phyloP scores from a whole-genome alignment of 768 basidiomycete species.

The Agrocybe chaxingu region DNA sequence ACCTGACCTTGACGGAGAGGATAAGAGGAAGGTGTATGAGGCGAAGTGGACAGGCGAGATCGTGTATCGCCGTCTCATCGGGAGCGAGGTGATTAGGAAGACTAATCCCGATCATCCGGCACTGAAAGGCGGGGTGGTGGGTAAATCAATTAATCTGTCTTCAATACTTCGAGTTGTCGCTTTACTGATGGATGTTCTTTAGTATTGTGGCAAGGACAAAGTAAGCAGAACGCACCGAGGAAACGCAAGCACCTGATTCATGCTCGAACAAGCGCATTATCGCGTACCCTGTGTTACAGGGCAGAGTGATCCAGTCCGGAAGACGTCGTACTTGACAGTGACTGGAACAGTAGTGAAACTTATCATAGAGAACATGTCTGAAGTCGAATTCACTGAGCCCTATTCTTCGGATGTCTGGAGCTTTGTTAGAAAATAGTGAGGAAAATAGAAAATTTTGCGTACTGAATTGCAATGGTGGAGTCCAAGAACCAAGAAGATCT shows the following conservation, averaged over 20 bases:
- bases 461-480: too few species aligned
- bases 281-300: conserved; percentile 28
- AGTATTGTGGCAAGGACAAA: conserved; percentile 17
- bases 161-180: neutral
- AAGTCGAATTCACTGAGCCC: too few species aligned
- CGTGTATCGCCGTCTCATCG: conserved; percentile 32
- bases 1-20: too few species aligned
- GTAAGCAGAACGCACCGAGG: neutral
- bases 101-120: conserved; percentile 22
- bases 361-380: neutral
- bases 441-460: too few species aligned
- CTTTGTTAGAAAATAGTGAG: too few species aligned
- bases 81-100: conserved; percentile 17
- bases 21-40: neutral
- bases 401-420: too few species aligned
- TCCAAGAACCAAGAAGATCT: too few species aligned
- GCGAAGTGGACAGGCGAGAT: conserved; percentile 40
- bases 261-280: conserved; percentile 25
- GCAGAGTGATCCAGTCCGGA: conserved; percentile 26
- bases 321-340: conserved; percentile 2
- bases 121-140: conserved; percentile 22
- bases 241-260: too few species aligned
- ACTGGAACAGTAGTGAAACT: neutral
- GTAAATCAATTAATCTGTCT: conserved; percentile 11
- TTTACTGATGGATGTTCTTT: neutral